Conservation (phyloP, 2,329 filamentous ascomycete species). For the Trichoderma sp. region DNA sequence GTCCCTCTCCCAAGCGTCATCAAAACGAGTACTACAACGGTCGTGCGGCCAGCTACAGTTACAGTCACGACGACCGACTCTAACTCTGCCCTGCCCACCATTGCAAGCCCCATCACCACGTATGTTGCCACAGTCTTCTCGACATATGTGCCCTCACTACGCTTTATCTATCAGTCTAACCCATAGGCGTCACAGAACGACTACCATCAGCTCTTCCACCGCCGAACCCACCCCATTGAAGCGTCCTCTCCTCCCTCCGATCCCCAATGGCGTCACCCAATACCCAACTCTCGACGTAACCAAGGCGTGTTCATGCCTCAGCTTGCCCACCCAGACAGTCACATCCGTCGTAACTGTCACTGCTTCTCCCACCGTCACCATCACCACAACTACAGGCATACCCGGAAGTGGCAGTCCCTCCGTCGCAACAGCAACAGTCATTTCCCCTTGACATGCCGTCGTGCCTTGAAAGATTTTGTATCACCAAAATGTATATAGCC, state of each 20-base stretch:
- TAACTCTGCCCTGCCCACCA: neutral
- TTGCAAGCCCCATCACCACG: neutral
- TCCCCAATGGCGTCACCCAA: neutral
- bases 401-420: neutral
- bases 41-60: slow-evolving; percentile 2
- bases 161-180: neutral
- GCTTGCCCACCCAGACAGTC: slow-evolving; percentile 5
- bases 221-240: neutral
- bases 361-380: slow-evolving; percentile 2
- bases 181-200: neutral
- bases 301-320: slow-evolving; percentile 14
- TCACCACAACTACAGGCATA: neutral
- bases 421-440: too few relatives aligned
- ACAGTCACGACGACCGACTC: neutral
- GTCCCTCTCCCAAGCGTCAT: neutral
- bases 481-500: too few relatives aligned
- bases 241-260: neutral
- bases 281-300: slow-evolving; percentile 1
- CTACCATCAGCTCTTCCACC: slow-evolving; percentile 2
- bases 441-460: too few relatives aligned
- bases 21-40: neutral
- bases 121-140: neutral
- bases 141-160: too few relatives aligned
- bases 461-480: too few relatives aligned
- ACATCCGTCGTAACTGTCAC: neutral